Evolutionary conservation across 2,329 filamentous ascomycete species (phyloP), one percentile per base, ranked within the genome.

Genomic region (Xylariomycetidae sp.): DNA sequence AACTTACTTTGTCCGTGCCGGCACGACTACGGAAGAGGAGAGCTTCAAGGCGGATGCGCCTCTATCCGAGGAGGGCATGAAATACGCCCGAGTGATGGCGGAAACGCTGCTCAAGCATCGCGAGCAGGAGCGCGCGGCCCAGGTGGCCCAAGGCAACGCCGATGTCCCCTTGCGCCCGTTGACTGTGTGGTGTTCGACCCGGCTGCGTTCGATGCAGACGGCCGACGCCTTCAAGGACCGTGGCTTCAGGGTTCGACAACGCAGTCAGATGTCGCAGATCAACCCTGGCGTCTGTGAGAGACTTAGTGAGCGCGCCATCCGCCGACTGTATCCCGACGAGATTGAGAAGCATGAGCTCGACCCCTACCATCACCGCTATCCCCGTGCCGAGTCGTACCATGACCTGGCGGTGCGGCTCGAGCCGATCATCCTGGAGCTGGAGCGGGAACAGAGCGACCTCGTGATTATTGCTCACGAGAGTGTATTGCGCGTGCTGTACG

Each of bases 401-500:
- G 92, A 98, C 54, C 79, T 98, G 26, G 92, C 92, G n/a, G 92
- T 98, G 39, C 85, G 92, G 15, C 78, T 98, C 29, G 92, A 98
- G 58, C 93, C 92, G 25, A 95, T 98, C 52, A 98, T 98, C 53
- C 76, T 98, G 19, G 92, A 98, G 58, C 75, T 98, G 10, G 92
- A 98, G 65, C 82, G 92, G 26, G 92, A 98, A 64, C 86, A 95
- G 50, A 94, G 93, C 46, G 92, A 98, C 56, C 73, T 98, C n/a
- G 74, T 98, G 33, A 95, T 98, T 54, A 95, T 98, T 47, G 92
- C 92, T 1, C 92, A 98, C 59, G 92, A 98, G 60, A 94, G 87
- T 32, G 92, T 98, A n/a, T 73, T 98, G 29, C 85, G 92, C 26
- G 92, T 98, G 16, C 73, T 98, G 4, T 98, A 98, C 56, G 89